phyloP scores from a whole-genome alignment of 768 basidiomycete genomes.

The Pisolithus tinctorius region DNA sequence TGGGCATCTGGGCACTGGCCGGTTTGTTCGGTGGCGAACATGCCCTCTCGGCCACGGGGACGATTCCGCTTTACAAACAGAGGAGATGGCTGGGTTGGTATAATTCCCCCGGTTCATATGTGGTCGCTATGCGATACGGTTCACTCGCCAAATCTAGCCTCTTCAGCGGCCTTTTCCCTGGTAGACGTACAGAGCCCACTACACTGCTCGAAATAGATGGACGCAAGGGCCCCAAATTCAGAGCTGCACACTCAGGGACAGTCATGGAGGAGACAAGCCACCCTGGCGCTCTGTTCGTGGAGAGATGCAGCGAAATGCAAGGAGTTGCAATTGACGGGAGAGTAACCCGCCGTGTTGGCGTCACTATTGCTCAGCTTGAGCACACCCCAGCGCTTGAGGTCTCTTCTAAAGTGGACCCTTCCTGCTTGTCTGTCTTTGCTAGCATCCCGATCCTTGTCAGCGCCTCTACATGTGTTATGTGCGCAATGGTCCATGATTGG shows the following conservation, averaged over 20 bases:
- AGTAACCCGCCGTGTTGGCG: neutral
- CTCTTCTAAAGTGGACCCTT: neutral
- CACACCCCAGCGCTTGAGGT: neutral
- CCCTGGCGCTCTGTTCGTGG: conserved; percentile 8
- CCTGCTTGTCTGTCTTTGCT: conserved; percentile 13
- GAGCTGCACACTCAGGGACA: conserved; percentile 9
- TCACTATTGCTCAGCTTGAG: conserved; percentile 8
- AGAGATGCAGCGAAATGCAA: neutral
- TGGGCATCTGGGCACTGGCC: conserved; percentile 25
- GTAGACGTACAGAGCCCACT: conserved; percentile 10
- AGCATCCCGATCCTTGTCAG: conserved; percentile 20
- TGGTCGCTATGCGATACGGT: conserved; percentile 27
- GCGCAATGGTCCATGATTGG: conserved; percentile 25
- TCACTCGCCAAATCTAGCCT: conserved; percentile 18
- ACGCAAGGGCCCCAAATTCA: conserved; percentile 8
- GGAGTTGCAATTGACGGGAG: neutral
- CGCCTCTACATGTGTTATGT: conserved; percentile 16
- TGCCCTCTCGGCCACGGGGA: conserved; percentile 31
- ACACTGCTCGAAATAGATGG: conserved; percentile 12
- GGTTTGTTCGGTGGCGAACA: conserved; percentile 34
- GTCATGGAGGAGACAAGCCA: conserved; percentile 12
- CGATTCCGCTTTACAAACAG: conserved; percentile 25
- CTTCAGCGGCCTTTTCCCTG: conserved; percentile 15
- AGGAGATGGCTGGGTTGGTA: conserved; percentile 31
- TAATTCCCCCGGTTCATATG: conserved; percentile 31